phyloP scores from a whole-genome alignment of 352 stramenopile genomes.

The Poterioochromonas sp. region DNA sequence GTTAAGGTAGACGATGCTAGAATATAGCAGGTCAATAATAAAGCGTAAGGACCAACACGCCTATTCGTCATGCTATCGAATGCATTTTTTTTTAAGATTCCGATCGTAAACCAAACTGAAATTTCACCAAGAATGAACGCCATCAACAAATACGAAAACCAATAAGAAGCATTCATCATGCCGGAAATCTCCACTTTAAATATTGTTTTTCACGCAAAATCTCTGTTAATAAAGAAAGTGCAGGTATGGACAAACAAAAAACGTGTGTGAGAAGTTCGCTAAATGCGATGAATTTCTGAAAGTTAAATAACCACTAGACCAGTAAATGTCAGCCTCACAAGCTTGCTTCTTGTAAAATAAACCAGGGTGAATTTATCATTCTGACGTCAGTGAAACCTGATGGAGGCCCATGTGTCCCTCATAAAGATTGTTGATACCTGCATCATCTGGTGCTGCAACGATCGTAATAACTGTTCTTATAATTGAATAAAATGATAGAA shows the following conservation, averaged over 20 bases:
- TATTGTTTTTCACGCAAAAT: background rate
- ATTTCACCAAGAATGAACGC: background rate
- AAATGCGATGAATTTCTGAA: background rate
- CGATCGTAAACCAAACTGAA: background rate
- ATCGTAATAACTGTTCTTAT: too few species aligned
- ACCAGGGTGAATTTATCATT: too few species aligned
- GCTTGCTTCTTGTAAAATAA: background rate
- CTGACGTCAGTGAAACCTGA: too few species aligned
- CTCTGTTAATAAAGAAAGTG: background rate
- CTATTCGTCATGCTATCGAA: background rate
- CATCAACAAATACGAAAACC: background rate
- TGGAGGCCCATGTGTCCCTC: too few species aligned
- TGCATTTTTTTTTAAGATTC: background rate
- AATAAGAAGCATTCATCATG: slow-evolving; percentile 9
- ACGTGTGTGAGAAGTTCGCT: background rate
- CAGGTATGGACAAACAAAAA: slow-evolving; percentile 4
- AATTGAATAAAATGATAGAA: too few species aligned
- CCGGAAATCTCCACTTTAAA: slow-evolving; percentile 20
- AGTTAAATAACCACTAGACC: slow-evolving; percentile 18
- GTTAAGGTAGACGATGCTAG: background rate
- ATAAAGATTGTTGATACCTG: too few species aligned
- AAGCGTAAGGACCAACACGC: background rate
- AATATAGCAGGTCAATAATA: background rate
- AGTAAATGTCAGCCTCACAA: background rate
- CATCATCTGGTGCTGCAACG: too few species aligned